Evolutionary conservation across 768 basidiomycete genomes (phyloP), one percentile per base, ranked within the genome.

Genomic region (Favolaschia claudopus): DNA sequence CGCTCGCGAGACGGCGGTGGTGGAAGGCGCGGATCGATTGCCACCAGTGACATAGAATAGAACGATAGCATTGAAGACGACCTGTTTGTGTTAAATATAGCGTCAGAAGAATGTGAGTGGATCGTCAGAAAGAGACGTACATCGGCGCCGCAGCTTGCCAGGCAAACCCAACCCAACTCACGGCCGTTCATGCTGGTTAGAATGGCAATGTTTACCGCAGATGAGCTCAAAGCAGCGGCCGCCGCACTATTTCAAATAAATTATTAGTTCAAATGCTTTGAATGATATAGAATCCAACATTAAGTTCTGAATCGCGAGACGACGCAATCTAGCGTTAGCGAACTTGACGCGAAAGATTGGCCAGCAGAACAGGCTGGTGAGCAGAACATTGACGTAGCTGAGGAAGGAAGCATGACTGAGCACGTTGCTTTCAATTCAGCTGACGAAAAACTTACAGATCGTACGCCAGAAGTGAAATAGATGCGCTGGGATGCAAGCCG

Each of bases 151-250:
- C 76, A 77, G 37, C 70, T 71, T n/a, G 73, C 75, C 0, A 85
- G 71, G 64, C 82, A 83, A 7, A 85, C 74, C 81, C 80, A 83
- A 7, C 74, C 80, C 9, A 82, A 68, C 60, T 85, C 75, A 22
- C 72, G 64, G 7, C 84, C 83, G 40, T 83, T 72, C 67, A 81
- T 53, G 22, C 74, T 47, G 12, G 80, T 79, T 27, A 86, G 72
- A n/a, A 84, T 68, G 12, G 72, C 66, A 34, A 84, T 78, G 66
- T 86, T 78, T 20, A 71, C 75, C 33, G 79, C 76, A 12, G 83
- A 84, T 7, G 84, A 84, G 12, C 76, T 74, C 13, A 86, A 75
- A 0, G 82, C 79, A 20, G 81, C 72, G 20, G 71, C 62, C 0
- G 84, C 76, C 0, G 84, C 83, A 42, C 81, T 81, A 55, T n/a